A percentile compares a stretch with the other conserved stretches of the same genome.
Conservation (phyloP, 306 rosid genomes). For the Cajanus cajan region DNA sequence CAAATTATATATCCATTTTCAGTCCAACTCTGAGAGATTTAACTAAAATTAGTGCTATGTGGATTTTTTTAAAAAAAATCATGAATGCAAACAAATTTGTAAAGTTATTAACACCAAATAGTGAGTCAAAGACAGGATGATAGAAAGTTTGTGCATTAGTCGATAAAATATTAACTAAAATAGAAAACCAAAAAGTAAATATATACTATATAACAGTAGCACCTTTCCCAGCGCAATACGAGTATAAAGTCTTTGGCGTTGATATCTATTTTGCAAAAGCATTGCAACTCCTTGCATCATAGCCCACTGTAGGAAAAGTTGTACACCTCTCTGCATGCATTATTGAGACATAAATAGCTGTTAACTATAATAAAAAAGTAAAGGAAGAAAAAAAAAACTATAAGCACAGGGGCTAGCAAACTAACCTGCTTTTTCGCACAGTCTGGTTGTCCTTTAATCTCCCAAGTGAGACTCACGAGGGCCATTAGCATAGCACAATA, state of each 20-base stretch:
- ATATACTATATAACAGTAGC: slow-evolving; percentile 18
- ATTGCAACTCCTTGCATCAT: slow-evolving; percentile 99
- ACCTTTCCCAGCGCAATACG: slow-evolving; percentile 99
- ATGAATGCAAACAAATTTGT: slow-evolving; percentile 6
- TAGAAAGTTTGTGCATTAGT: neutral
- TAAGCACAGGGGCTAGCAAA: slow-evolving; percentile 8
- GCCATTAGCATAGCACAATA: slow-evolving; percentile 97
- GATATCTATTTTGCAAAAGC: slow-evolving; percentile 98
- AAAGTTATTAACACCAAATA: neutral
- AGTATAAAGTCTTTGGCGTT: slow-evolving; percentile 95
- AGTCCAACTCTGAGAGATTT: slow-evolving; percentile 14
- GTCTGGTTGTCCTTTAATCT: slow-evolving; percentile 90
- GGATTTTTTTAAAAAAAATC: neutral
- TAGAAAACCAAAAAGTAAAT: slow-evolving; percentile 20
- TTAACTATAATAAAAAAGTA: neutral
- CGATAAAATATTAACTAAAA: neutral
- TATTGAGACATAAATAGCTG: neutral
- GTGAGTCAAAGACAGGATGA: slow-evolving; percentile 3
- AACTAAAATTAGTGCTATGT: neutral
- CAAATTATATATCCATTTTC: neutral
- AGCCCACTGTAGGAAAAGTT: slow-evolving; percentile 98
- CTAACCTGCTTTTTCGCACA: slow-evolving; percentile 86
- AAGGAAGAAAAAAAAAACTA: neutral
- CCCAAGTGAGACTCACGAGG: slow-evolving; percentile 99
- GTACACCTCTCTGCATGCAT: slow-evolving; percentile 85